phyloP scores from a whole-genome alignment of 345 rosid species.

The Laguncularia racemosa region DNA sequence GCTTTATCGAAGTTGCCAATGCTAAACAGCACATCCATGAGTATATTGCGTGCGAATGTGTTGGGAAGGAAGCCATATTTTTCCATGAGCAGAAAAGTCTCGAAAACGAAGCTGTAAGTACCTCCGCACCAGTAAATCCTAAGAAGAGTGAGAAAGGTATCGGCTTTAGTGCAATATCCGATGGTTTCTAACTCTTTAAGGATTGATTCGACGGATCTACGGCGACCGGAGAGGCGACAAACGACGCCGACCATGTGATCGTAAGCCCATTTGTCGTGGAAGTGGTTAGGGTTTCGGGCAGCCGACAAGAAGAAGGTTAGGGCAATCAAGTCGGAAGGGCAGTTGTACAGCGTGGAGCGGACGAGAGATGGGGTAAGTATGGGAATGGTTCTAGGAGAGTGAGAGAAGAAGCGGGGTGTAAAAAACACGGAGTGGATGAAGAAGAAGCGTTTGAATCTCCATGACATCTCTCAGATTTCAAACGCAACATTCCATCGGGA shows the following conservation, averaged over 20 bases:
- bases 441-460: too few relatives aligned
- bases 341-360: slow-evolving; percentile 29
- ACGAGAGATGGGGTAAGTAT: slow-evolving; percentile 39
- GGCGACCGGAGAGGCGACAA: slow-evolving; percentile 22
- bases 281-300: slow-evolving; percentile 43
- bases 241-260: slow-evolving; percentile 44
- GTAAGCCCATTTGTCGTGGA: slow-evolving; percentile 42
- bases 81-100: slow-evolving; percentile 40
- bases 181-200: slow-evolving; percentile 27
- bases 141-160: slow-evolving; percentile 43
- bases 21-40: slow-evolving; percentile 58
- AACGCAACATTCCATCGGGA: too few relatives aligned
- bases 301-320: slow-evolving; percentile 57
- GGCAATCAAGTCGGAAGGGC: slow-evolving; percentile 53
- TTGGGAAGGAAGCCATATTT: slow-evolving; percentile 43
- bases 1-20: slow-evolving; percentile 26
- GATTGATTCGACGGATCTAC: slow-evolving; percentile 25
- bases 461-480: too few relatives aligned
- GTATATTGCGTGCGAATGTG: slow-evolving; percentile 49
- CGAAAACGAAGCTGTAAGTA: slow-evolving; percentile 37
- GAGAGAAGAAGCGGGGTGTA: neutral
- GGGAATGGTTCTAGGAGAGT: slow-evolving; percentile 5
- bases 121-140: slow-evolving; percentile 74
- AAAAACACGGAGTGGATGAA: too few relatives aligned
- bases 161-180: slow-evolving; percentile 41